Evolutionary conservation across 1,139 yeast species (phyloP).

Genomic region (Yamadazyma siamensis): DNA sequence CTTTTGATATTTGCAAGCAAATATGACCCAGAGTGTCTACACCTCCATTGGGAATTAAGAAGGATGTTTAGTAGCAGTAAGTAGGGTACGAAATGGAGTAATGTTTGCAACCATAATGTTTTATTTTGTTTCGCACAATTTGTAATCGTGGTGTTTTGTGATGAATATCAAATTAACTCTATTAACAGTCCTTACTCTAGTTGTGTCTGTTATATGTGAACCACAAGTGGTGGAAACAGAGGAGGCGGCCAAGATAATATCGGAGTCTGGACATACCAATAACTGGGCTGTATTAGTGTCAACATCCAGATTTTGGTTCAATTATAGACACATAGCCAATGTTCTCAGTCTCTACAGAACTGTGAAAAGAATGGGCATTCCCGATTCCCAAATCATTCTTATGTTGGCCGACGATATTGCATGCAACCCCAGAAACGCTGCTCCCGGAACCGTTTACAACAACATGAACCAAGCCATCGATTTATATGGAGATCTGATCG

Average conservation of each 20-base stretch:
- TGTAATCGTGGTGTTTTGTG: not conserved
- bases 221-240: conserved; percentile 12
- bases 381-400: conserved; percentile 93
- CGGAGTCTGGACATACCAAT: conserved; percentile 61
- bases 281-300: conserved; percentile 96
- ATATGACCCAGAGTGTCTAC: too few relatives aligned
- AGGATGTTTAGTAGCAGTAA: too few relatives aligned
- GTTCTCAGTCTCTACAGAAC: conserved; percentile 92
- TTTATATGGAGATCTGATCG: conserved; percentile 89
- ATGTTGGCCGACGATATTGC: conserved; percentile 98
- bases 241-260: conserved; percentile 22
- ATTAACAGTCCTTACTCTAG: not conserved
- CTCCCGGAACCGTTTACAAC: conserved; percentile 94
- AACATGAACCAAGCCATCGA: conserved; percentile 93
- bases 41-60: too few relatives aligned
- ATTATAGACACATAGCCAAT: conserved; percentile 96
- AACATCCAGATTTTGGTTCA: conserved; percentile 97
- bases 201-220: not conserved
- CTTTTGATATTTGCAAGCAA: too few relatives aligned
- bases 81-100: too few relatives aligned
- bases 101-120: too few relatives aligned
- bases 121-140: too few relatives aligned
- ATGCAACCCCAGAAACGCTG: conserved; percentile 92
- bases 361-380: conserved; percentile 91
- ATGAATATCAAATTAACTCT: not conserved